Conservation (phyloP, 1,284 basidiomycete species). For the Lentinus polychrous region DNA sequence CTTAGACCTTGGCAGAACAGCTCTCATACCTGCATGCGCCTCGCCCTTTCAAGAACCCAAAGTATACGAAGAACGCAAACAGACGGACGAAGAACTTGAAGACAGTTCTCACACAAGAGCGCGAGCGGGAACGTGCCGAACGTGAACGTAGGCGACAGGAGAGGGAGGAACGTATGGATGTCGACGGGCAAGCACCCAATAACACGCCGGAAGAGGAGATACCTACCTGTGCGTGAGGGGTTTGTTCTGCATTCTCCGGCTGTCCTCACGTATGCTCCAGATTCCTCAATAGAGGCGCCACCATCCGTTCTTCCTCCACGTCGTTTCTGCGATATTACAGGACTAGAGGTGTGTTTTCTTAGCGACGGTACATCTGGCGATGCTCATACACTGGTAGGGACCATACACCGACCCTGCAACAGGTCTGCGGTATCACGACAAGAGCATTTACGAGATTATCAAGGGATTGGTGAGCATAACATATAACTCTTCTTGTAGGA, state of each 20-base stretch:
- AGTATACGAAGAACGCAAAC: conserved; percentile 60
- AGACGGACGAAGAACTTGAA: conserved; percentile 72
- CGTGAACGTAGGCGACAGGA: conserved; percentile 48
- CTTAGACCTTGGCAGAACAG: conserved; percentile 51
- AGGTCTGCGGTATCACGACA: conserved; percentile 78
- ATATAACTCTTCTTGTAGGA: not conserved
- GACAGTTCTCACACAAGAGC: conserved; percentile 65
- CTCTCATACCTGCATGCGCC: conserved; percentile 62
- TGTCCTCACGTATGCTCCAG: conserved; percentile 30
- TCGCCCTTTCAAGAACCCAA: conserved; percentile 69
- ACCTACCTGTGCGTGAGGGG: conserved; percentile 61
- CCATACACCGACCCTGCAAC: conserved; percentile 84
- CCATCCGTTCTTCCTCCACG: conserved; percentile 74
- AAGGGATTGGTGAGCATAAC: conserved; percentile 59
- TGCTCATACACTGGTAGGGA: too few species aligned
- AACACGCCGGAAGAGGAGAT: conserved; percentile 44
- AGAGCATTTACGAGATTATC: conserved; percentile 79
- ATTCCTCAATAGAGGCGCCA: conserved; percentile 80
- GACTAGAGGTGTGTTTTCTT: conserved; percentile 53
- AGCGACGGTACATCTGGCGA: too few species aligned
- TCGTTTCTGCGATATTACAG: conserved; percentile 85
- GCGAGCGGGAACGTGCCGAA: conserved; percentile 62
- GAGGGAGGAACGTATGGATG: conserved; percentile 39
- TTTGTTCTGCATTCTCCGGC: not conserved
- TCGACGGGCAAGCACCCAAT: conserved; percentile 25